Conservation (phyloP, 106 monocot species). For the Allium sativum region DNA sequence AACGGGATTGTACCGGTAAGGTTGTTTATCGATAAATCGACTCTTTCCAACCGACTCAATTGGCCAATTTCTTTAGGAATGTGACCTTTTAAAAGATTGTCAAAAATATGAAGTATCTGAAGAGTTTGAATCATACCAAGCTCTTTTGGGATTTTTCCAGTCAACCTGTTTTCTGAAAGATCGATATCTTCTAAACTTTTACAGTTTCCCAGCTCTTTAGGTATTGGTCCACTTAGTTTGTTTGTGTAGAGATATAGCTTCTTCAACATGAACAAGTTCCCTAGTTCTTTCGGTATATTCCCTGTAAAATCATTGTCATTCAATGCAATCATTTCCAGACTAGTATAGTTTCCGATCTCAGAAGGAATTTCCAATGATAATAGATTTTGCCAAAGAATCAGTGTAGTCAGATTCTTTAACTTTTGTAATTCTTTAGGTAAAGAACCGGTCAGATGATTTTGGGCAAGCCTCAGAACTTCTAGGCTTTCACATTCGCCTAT, state of each 20-base stretch:
- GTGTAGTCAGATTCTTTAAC: constrained; percentile 55
- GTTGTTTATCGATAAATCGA: constrained; percentile 72
- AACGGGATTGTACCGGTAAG: constrained; percentile 51
- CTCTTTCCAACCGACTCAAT: constrained; percentile 29
- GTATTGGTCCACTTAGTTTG: constrained; percentile 43
- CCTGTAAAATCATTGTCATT: constrained; percentile 55
- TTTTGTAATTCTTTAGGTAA: constrained; percentile 33
- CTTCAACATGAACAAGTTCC: constrained; percentile 33
- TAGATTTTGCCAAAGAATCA: constrained; percentile 65
- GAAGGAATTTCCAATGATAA: constrained; percentile 51
- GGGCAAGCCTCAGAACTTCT: constrained; percentile 56
- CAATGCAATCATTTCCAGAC: constrained; percentile 51
- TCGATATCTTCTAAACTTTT: constrained; percentile 51
- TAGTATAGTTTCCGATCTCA: constrained; percentile 49
- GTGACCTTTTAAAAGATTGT: constrained; percentile 49
- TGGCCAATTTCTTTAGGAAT: constrained; percentile 57
- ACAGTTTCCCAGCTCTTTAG: constrained; percentile 43
- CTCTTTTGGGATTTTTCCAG: constrained; percentile 47
- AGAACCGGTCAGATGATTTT: constrained; percentile 41
- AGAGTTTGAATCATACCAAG: constrained; percentile 57
- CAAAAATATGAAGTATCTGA: constrained; percentile 64
- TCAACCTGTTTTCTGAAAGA: constrained; percentile 62
- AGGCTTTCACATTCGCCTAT: constrained; percentile 42
- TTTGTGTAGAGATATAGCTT: constrained; percentile 64
- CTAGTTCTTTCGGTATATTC: constrained; percentile 53